Conservation (phyloP, 345 rosid species). For the Alliaria petiolata region DNA sequence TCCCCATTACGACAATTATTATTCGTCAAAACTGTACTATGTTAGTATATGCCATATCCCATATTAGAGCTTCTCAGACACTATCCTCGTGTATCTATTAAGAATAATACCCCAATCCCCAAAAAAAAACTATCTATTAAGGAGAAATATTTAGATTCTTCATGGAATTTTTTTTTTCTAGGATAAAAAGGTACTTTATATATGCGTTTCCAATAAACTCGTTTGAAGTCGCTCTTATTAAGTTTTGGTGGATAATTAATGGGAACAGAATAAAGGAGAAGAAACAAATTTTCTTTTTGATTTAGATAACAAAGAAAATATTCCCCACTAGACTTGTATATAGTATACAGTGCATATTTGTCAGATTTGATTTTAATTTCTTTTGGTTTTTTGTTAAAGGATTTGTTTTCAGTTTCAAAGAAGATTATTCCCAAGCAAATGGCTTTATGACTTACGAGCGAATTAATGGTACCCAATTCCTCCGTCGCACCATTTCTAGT, state of each 20-base stretch:
- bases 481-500: neutral
- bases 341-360: neutral
- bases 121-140: no score
- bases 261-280: conserved; percentile 16
- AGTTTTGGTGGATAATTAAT: neutral
- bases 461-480: conserved; percentile 8
- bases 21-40: neutral
- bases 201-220: neutral
- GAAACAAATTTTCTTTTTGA: conserved; percentile 5
- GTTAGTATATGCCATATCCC: neutral
- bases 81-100: neutral
- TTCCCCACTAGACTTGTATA: conserved; percentile 3
- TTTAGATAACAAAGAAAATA: conserved; percentile 8
- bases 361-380: no score
- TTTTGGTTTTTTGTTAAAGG: no score
- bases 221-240: neutral
- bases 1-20: no score
- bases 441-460: conserved; percentile 1
- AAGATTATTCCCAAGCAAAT: conserved; percentile 1
- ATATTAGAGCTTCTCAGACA: neutral
- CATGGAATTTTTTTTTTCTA: neutral
- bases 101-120: no score
- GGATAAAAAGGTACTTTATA: neutral
- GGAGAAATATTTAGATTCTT: neutral
- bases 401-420: conserved; percentile 10